phyloP scores from a whole-genome alignment of 495 filamentous ascomycete species.

The Hypomontagnella monticulosa region DNA sequence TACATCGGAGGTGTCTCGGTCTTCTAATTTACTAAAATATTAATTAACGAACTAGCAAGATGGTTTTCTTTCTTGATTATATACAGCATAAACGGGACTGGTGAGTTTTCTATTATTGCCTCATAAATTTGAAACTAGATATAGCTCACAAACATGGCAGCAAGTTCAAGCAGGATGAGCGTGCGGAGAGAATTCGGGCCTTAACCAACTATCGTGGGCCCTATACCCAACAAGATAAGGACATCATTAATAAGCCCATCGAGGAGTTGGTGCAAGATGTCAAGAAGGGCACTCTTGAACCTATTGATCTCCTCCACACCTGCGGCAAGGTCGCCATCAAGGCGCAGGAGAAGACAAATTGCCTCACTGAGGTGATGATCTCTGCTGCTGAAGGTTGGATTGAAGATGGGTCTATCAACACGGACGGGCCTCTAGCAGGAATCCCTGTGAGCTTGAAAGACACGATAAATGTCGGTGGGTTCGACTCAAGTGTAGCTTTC shows the following conservation, averaged over 20 bases:
- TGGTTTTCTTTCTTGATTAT: constrained; percentile 67
- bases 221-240: constrained; percentile 67
- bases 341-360: constrained; percentile 90
- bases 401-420: constrained; percentile 67
- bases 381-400: constrained; percentile 83
- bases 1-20: not conserved
- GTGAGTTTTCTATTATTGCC: constrained; percentile 48
- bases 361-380: constrained; percentile 89
- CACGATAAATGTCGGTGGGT: constrained; percentile 83
- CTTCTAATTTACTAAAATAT: not conserved
- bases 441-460: constrained; percentile 93
- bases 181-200: constrained; percentile 70
- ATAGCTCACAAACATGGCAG: constrained; percentile 56
- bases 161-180: constrained; percentile 80
- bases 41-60: constrained; percentile 34
- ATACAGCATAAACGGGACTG: constrained; percentile 68
- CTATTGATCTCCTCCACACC: constrained; percentile 80
- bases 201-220: constrained; percentile 72
- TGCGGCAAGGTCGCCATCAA: constrained; percentile 89
- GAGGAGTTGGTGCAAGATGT: constrained; percentile 80
- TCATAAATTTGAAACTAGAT: not conserved
- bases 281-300: constrained; percentile 69
- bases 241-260: constrained; percentile 77
- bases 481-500: constrained; percentile 88
- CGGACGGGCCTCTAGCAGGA: constrained; percentile 86